Conservation (phyloP, 2,329 filamentous ascomycete species). For the Hymenoscyphus occultus region DNA sequence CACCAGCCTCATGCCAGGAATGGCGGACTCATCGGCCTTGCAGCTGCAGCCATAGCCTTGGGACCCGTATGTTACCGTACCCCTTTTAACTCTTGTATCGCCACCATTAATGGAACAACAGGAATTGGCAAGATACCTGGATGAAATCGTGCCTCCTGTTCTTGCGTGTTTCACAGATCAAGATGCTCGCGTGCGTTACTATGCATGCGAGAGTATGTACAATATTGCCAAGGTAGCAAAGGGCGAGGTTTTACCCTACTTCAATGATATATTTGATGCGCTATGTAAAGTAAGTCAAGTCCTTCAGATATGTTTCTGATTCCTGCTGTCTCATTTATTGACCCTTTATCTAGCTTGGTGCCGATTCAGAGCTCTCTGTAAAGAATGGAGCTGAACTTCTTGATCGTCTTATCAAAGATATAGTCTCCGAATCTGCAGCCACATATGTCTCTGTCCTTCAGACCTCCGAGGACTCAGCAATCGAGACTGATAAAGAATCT, state of each 20-base stretch:
- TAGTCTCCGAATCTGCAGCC: conserved; percentile 90
- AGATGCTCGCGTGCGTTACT: conserved; percentile 95
- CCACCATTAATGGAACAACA: conserved; percentile 39
- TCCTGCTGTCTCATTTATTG: conserved; percentile 8
- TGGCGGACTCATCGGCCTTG: conserved; percentile 91
- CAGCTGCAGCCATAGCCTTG: conserved; percentile 91
- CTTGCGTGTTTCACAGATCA: conserved; percentile 97
- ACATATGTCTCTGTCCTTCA: conserved; percentile 91
- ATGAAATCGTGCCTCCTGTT: conserved; percentile 92
- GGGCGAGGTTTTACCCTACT: conserved; percentile 93
- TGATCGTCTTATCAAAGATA: conserved; percentile 92
- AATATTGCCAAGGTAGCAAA: conserved; percentile 99
- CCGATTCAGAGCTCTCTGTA: conserved; percentile 92
- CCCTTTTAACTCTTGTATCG: neutral
- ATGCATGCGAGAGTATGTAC: conserved; percentile 99
- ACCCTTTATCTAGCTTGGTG: conserved; percentile 65
- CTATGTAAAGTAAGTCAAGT: conserved; percentile 73
- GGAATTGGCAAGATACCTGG: conserved; percentile 88
- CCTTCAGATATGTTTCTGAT: neutral
- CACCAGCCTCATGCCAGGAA: conserved; percentile 96
- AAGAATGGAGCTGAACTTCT: conserved; percentile 97
- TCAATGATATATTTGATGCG: conserved; percentile 97
- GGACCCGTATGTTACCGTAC: conserved; percentile 66
- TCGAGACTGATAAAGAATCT: conserved; percentile 46
- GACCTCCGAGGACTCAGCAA: conserved; percentile 50